Evolutionary conservation across 257 asterid species (phyloP).

Genomic region (Solanum virginianum): DNA sequence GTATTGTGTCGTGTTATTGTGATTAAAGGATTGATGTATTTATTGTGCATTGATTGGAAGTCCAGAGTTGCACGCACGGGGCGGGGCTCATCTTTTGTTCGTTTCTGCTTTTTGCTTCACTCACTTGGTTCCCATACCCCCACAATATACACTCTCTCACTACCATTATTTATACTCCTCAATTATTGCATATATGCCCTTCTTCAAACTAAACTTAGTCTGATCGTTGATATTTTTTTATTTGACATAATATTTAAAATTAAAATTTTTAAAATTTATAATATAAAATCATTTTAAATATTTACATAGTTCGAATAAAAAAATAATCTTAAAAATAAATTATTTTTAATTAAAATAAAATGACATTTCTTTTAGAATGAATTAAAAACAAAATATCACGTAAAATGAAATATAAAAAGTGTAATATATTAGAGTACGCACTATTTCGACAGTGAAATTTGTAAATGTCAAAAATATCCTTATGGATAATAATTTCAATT

Average conservation of each 20-base stretch:
- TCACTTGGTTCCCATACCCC: slow-evolving; percentile 22
- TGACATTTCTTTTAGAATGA: no score
- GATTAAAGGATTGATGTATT: not conserved
- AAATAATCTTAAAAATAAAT: no score
- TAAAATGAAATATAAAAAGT: no score
- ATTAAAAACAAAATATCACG: no score
- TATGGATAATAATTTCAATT: no score
- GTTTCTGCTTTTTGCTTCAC: slow-evolving; percentile 6
- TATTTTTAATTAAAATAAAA: no score
- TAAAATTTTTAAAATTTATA: no score
- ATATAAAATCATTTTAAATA: no score
- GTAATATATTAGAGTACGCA: not conserved
- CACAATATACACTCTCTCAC: slow-evolving; percentile 7
- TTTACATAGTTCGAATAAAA: no score
- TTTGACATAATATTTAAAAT: no score
- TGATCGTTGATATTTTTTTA: no score
- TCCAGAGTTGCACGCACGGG: slow-evolving; percentile 9
- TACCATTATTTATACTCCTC: slow-evolving; percentile 14
- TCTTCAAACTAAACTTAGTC: not conserved
- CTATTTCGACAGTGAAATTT: not conserved
- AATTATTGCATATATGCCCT: not conserved
- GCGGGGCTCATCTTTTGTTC: slow-evolving; percentile 2
- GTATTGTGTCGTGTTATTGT: not conserved
- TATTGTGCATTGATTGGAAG: not conserved
- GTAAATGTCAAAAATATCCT: not conserved